phyloP scores from a whole-genome alignment of 192 early-diverging fungal genomes.

The Mycoemilia scoparia region DNA sequence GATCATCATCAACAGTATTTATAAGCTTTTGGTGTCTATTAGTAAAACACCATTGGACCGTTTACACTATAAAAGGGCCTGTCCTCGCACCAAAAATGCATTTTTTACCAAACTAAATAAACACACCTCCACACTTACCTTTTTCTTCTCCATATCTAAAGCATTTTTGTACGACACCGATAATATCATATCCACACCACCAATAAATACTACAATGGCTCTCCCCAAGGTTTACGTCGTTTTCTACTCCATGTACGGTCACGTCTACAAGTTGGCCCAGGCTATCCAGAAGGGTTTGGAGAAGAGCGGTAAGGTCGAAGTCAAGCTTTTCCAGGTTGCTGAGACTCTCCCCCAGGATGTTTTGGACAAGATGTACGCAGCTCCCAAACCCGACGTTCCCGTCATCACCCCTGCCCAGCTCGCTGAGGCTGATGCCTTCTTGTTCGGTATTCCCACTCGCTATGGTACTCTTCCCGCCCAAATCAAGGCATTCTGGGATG shows the following conservation, averaged over 20 bases:
- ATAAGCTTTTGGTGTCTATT: too few species aligned
- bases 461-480: constrained; percentile 61
- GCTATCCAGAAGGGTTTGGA: constrained; percentile 42
- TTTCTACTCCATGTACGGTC: constrained; percentile 51
- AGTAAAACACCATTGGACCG: too few species aligned
- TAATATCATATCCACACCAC: neutral
- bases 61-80: too few species aligned
- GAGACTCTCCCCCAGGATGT: constrained; percentile 50
- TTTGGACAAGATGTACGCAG: constrained; percentile 49
- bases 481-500: constrained; percentile 51
- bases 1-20: too few species aligned
- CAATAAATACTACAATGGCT: constrained; percentile 6
- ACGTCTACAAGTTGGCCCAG: constrained; percentile 50
- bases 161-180: too few species aligned
- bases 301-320: constrained; percentile 24
- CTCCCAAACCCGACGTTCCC: constrained; percentile 35
- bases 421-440: constrained; percentile 40
- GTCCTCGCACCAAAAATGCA: too few species aligned
- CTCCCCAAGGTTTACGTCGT: constrained; percentile 48
- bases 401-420: constrained; percentile 33
- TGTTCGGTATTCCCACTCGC: constrained; percentile 53
- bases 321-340: constrained; percentile 32
- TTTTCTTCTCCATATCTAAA: too few species aligned
- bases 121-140: too few species aligned
- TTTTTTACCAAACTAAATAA: too few species aligned